Conservation (phyloP, 2,329 filamentous ascomycete species). For the Neobulgaria alba region DNA sequence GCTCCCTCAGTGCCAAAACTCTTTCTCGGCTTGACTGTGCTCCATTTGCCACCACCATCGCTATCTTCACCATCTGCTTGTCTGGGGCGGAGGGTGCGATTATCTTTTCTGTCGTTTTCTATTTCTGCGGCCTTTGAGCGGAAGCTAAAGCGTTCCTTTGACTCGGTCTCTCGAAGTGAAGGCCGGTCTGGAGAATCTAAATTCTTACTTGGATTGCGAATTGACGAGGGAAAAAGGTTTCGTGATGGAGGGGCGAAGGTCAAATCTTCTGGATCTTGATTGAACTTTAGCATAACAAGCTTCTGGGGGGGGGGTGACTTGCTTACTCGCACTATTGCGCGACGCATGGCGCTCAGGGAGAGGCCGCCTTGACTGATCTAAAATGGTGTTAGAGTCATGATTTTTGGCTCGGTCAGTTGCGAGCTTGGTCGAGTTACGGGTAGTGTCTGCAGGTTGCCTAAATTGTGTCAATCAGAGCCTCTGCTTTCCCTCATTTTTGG, state of each 20-base stretch:
- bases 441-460: slow-evolving; percentile 24
- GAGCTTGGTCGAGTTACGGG: slow-evolving; percentile 28
- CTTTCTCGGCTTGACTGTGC: slow-evolving; percentile 63
- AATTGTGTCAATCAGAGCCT: slow-evolving; percentile 15
- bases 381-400: slow-evolving; percentile 22
- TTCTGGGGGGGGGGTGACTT: slow-evolving; percentile 1
- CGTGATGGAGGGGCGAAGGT: slow-evolving; percentile 78
- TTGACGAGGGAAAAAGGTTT: slow-evolving; percentile 66
- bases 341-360: slow-evolving; percentile 45
- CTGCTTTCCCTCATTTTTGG: not conserved
- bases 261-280: slow-evolving; percentile 64
- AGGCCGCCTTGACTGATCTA: slow-evolving; percentile 36
- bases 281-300: slow-evolving; percentile 3
- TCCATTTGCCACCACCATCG: slow-evolving; percentile 75
- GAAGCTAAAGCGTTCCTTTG: slow-evolving; percentile 52
- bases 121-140: slow-evolving; percentile 43
- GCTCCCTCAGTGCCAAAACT: slow-evolving; percentile 65
- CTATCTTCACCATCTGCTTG: slow-evolving; percentile 51
- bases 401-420: slow-evolving; percentile 41
- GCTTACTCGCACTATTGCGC: slow-evolving; percentile 49
- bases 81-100: slow-evolving; percentile 39
- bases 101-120: slow-evolving; percentile 45
- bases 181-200: slow-evolving; percentile 37
- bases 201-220: slow-evolving; percentile 33
- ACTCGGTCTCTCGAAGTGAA: slow-evolving; percentile 42